Evolutionary conservation across 2,329 filamentous ascomycete species (phyloP).

Genomic region (Botrytis porri): DNA sequence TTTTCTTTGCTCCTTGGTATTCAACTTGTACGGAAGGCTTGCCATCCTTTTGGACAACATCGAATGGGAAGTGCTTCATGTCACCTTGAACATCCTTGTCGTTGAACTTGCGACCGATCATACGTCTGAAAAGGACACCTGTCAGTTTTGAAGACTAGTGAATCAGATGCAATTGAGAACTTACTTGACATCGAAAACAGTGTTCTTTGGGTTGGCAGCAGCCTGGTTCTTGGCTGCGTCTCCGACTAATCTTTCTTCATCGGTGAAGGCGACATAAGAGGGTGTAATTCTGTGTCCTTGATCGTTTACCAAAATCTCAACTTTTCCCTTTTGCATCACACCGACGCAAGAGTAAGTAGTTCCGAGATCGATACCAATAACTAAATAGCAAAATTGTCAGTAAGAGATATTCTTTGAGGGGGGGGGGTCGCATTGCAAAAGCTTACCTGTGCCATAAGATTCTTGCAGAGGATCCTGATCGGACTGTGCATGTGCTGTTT

Average conservation of each 20-base stretch:
- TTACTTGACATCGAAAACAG: constrained; percentile 55
- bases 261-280: constrained; percentile 93
- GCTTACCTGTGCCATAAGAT: constrained; percentile 69
- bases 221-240: constrained; percentile 98
- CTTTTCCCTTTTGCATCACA: constrained; percentile 94
- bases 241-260: constrained; percentile 94
- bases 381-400: constrained; percentile 42
- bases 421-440: neutral
- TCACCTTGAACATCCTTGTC: constrained; percentile 89
- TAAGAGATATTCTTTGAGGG: neutral
- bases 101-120: constrained; percentile 79
- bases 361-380: constrained; percentile 94
- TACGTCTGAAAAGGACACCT: constrained; percentile 53
- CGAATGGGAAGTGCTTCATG: constrained; percentile 98
- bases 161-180: constrained; percentile 39
- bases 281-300: constrained; percentile 96
- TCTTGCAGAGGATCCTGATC: constrained; percentile 65
- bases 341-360: constrained; percentile 88
- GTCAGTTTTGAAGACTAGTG: constrained; percentile 37
- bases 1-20: constrained; percentile 54
- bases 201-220: constrained; percentile 22
- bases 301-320: constrained; percentile 94
- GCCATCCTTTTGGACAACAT: constrained; percentile 82
- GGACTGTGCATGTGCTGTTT: constrained; percentile 66
- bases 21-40: constrained; percentile 79